Evolutionary conservation across 2,329 filamentous ascomycete genomes (phyloP).

Genomic region (Arthroderma uncinatum): DNA sequence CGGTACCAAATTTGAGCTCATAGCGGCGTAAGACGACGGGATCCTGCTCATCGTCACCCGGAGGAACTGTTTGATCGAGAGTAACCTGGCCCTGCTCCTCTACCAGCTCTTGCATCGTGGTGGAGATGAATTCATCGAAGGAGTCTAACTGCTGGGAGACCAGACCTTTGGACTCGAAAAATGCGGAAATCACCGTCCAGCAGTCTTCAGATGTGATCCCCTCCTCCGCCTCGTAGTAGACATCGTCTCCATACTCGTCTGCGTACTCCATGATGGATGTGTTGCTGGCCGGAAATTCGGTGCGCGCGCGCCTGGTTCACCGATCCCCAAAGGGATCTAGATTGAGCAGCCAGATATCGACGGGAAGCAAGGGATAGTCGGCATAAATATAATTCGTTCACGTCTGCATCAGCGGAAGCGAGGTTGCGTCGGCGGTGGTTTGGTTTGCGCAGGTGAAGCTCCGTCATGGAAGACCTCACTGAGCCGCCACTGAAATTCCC

Average conservation of each 20-base stretch:
- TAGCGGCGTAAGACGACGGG: conserved; percentile 81
- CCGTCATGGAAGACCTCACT: background rate
- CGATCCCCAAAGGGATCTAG: conserved; percentile 9
- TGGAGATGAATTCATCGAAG: conserved; percentile 91
- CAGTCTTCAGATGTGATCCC: conserved; percentile 92
- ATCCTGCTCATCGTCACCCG: conserved; percentile 57
- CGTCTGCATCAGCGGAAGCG: background rate
- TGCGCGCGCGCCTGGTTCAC: conserved; percentile 7
- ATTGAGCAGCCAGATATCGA: conserved; percentile 1
- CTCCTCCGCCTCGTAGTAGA: conserved; percentile 56
- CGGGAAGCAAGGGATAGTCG: background rate
- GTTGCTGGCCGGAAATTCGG: background rate
- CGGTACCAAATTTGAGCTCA: conserved; percentile 85
- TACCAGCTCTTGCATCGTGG: conserved; percentile 88
- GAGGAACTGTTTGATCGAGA: conserved; percentile 84
- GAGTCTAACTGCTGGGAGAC: conserved; percentile 97
- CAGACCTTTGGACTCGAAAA: conserved; percentile 91
- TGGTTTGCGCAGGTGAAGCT: conserved; percentile 1
- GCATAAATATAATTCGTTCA: background rate
- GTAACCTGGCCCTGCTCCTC: conserved; percentile 83
- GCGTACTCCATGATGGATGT: conserved; percentile 42
- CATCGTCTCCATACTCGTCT: conserved; percentile 57
- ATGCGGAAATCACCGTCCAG: conserved; percentile 94
- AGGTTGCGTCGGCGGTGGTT: background rate
- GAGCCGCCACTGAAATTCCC: conserved; percentile 7